Evolutionary conservation across 2,329 filamentous ascomycete genomes (phyloP), one percentile per base, ranked within the genome.

Genomic region (Mollisiaceae sp.): DNA sequence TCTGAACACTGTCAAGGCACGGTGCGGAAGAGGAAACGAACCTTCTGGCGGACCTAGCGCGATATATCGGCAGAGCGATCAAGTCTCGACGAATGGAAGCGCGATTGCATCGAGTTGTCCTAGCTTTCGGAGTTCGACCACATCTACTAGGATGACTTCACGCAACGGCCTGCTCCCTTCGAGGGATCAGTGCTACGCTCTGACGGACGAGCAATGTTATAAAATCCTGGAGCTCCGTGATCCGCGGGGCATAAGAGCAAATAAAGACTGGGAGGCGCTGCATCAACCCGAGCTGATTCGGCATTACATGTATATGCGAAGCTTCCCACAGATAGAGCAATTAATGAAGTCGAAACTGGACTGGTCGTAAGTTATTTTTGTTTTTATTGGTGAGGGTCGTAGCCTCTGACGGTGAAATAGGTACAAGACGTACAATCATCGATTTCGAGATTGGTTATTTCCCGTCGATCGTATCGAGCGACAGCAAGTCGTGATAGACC

Each of bases 361-460:
- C 39, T 72, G 70, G 63, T 72, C 70, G 69, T 73, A 64, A 63
- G 70, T 69, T 57, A 12, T 1, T 35, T 6, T 35, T 39, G 27
- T 56, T 35, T 55, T 15, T 56, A 27, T 38, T 14, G n/a, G 18
- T n/a, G 20, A 39, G 20, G 20, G 20, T 57, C 38, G 12, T 38
- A 12, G 15, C 20, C 54, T 39, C 47, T 59, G 47, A 64, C 65
- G 58, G 12, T 39, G 41, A 6, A 24, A 58, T 35, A 73, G 71
- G 41, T 73, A 73, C 64, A 72, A 73, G 55, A 73, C 71, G 22
- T 73, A 71, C 45, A 64, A 67, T 36, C 70, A 72, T 66, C 69
- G 71, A 22, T 73, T 70, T 59, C 65, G 69, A 15, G 70, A 70
- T 38, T 73, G 71, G 70, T 62, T 67, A 47, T 69, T 72, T 20